Evolutionary conservation across 2,329 filamentous ascomycete species (phyloP).

Genomic region (Fusarium sp.): DNA sequence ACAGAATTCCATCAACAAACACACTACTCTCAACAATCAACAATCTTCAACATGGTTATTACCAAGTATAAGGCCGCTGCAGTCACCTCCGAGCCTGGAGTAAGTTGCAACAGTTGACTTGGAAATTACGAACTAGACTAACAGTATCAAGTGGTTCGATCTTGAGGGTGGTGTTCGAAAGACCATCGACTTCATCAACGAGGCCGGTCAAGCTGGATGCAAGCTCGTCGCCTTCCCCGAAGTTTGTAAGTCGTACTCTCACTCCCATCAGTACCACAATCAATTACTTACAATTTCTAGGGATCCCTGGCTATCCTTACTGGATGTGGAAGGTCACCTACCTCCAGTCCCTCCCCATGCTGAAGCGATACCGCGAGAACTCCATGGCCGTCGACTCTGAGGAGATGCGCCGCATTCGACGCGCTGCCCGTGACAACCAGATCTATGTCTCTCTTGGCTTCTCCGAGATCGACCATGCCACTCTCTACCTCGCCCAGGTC

Average conservation of each 20-base stretch:
- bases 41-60: slow-evolving; percentile 32
- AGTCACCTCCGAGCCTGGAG: slow-evolving; percentile 42
- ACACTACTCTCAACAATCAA: neutral
- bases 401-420: slow-evolving; percentile 59
- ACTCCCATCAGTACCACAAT: rapidly evolving
- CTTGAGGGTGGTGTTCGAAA: slow-evolving; percentile 67
- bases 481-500: slow-evolving; percentile 63
- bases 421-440: slow-evolving; percentile 57
- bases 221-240: slow-evolving; percentile 69
- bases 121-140: neutral
- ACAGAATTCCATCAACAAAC: neutral
- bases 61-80: slow-evolving; percentile 46
- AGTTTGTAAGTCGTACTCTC: slow-evolving; percentile 54
- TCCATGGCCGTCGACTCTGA: slow-evolving; percentile 54
- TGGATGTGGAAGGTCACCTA: slow-evolving; percentile 54
- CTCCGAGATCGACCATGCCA: slow-evolving; percentile 61
- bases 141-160: slow-evolving; percentile 64
- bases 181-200: slow-evolving; percentile 67
- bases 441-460: slow-evolving; percentile 65
- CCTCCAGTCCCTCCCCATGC: slow-evolving; percentile 51
- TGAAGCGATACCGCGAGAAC: slow-evolving; percentile 57
- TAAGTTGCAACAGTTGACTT: neutral
- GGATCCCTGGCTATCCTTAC: slow-evolving; percentile 68
- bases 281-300: neutral
- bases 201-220: slow-evolving; percentile 66